Conservation (phyloP, 805 yeast genomes). For the Candida silvicultrix region DNA sequence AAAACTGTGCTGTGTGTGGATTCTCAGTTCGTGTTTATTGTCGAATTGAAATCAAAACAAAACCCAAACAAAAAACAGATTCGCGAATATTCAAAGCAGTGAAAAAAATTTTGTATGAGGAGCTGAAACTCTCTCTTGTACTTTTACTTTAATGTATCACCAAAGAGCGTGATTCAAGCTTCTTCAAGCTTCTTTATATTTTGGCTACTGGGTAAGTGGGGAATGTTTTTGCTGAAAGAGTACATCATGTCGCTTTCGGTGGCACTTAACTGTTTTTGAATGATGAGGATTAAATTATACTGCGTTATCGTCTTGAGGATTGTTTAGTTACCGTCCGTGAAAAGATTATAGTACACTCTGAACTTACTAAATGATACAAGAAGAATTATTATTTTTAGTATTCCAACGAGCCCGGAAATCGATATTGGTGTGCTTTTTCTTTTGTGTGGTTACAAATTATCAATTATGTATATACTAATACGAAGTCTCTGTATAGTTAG, state of each 20-base stretch:
- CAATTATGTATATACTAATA: not conserved
- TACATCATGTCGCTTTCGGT: not conserved
- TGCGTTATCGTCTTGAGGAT: constrained; percentile 30
- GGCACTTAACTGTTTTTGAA: not conserved
- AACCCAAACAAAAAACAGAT: not conserved
- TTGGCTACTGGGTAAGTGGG: not conserved
- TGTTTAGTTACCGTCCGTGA: constrained; percentile 26
- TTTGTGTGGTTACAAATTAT: too few species aligned
- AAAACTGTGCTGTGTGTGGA: not conserved
- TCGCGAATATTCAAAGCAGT: not conserved
- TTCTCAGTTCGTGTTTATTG: not conserved
- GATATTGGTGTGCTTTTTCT: not conserved
- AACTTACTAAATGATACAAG: not conserved
- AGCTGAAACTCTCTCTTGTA: not conserved
- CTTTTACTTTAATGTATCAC: too few species aligned
- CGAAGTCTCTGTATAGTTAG: not conserved
- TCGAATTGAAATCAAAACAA: not conserved
- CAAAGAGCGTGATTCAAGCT: too few species aligned
- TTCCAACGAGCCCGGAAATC: too few species aligned
- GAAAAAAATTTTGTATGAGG: not conserved
- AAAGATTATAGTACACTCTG: constrained; percentile 13
- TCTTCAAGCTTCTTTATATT: too few species aligned
- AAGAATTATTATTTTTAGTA: too few species aligned
- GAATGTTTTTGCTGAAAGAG: not conserved
- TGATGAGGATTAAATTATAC: constrained; percentile 22